Conservation (phyloP, 23 red algal species). For the Agarophyton chilense region DNA sequence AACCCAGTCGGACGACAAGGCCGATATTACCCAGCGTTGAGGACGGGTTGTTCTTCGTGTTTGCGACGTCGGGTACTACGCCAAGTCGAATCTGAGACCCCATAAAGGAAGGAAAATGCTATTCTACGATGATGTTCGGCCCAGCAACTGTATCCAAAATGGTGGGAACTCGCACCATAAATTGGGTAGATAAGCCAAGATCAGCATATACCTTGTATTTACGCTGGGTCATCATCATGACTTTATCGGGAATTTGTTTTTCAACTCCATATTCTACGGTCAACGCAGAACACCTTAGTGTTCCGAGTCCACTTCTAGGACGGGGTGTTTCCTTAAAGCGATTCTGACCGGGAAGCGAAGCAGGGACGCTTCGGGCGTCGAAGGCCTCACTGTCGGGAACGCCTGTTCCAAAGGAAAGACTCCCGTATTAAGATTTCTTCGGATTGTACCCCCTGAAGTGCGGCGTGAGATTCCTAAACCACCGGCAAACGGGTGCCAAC, state of each 20-base stretch:
- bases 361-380: neutral
- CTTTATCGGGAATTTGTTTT: neutral
- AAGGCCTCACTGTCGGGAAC: neutral
- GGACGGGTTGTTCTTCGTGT: neutral
- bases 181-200: neutral
- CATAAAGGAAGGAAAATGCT: neutral
- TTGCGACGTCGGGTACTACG: neutral
- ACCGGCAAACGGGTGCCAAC: neutral
- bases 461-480: too few species aligned
- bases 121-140: neutral
- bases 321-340: neutral
- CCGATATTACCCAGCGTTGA: neutral
- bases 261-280: neutral
- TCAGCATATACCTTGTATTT: neutral
- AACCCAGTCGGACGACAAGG: neutral
- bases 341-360: too few species aligned
- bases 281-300: neutral
- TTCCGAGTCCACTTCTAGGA: neutral
- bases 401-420: neutral
- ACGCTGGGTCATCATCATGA: neutral
- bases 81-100: neutral
- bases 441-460: too few species aligned
- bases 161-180: neutral
- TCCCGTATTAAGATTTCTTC: neutral
- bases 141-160: neutral